Percentiles rank a stretch among this genome's conserved stretches.
Conservation (phyloP, 306 rosid genomes). For the Castanospermum australe region DNA sequence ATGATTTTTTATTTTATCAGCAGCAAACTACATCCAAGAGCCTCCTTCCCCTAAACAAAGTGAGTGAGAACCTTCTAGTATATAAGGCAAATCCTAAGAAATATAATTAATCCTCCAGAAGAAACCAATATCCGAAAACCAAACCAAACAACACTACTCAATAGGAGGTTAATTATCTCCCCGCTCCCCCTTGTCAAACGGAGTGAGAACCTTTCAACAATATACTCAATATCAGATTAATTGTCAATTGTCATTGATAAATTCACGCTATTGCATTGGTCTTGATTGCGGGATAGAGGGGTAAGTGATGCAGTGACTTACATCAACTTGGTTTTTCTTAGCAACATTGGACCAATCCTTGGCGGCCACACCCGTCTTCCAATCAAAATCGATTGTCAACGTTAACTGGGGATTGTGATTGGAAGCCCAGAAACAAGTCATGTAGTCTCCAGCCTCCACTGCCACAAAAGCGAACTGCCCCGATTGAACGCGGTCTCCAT, state of each 20-base stretch:
- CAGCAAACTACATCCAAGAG: not conserved
- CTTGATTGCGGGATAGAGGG: not conserved
- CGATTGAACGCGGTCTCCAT: slow-evolving; percentile 36
- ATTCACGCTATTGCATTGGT: too few species aligned
- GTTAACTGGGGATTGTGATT: slow-evolving; percentile 33
- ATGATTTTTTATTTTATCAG: not conserved
- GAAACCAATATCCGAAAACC: not conserved
- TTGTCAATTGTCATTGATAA: too few species aligned
- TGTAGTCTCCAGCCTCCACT: slow-evolving; percentile 49
- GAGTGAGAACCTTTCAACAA: too few species aligned
- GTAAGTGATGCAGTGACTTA: slow-evolving; percentile 29
- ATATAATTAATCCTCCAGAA: not conserved
- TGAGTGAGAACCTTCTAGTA: not conserved
- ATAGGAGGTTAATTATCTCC: too few species aligned
- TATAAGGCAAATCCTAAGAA: not conserved
- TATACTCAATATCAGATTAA: too few species aligned
- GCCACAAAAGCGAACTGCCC: slow-evolving; percentile 63
- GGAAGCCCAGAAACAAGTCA: slow-evolving; percentile 55
- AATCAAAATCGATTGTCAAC: slow-evolving; percentile 59
- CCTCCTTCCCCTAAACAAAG: not conserved
- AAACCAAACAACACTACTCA: not conserved
- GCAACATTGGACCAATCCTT: slow-evolving; percentile 62
- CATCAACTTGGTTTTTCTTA: slow-evolving; percentile 66
- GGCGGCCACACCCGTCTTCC: slow-evolving; percentile 69
- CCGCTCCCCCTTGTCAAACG: too few species aligned